Conservation (phyloP, 2,329 filamentous ascomycete species). For the Cladophialophora yegresii region DNA sequence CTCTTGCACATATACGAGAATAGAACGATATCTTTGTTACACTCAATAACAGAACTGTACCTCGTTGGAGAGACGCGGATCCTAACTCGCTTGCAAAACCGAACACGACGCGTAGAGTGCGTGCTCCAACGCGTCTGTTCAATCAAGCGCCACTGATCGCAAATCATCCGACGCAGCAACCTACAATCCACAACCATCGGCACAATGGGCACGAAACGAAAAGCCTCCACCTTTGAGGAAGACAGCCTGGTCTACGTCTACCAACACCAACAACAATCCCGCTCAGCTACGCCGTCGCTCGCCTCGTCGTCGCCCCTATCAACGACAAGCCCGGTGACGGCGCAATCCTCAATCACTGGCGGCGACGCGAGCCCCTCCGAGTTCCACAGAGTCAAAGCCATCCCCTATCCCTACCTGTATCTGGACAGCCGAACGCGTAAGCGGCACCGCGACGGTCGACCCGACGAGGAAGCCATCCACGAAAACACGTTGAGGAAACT, state of each 20-base stretch:
- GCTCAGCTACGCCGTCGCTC: conserved; percentile 12
- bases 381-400: conserved; percentile 12
- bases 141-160: not conserved
- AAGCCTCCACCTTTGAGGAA: conserved; percentile 30
- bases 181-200: not conserved
- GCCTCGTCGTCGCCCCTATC: conserved; percentile 22
- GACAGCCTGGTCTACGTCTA: conserved; percentile 3
- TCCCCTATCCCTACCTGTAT: conserved; percentile 44
- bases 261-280: conserved; percentile 10
- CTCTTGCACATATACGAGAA: not conserved
- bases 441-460: conserved; percentile 59
- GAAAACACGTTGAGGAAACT: conserved; percentile 35
- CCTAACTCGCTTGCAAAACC: not conserved
- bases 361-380: conserved; percentile 3
- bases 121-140: conserved; percentile 19
- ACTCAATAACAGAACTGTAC: not conserved
- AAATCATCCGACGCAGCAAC: not conserved
- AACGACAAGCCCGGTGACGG: conserved; percentile 15
- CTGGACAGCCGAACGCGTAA: conserved; percentile 61
- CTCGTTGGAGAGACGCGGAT: too few relatives aligned
- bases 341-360: conserved; percentile 7
- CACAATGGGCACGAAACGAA: conserved; percentile 36
- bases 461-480: conserved; percentile 55
- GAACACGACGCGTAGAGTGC: conserved; percentile 30
- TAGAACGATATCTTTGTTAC: not conserved